Conservation (phyloP, 2,329 filamentous ascomycete species). For the Cytospora mali region DNA sequence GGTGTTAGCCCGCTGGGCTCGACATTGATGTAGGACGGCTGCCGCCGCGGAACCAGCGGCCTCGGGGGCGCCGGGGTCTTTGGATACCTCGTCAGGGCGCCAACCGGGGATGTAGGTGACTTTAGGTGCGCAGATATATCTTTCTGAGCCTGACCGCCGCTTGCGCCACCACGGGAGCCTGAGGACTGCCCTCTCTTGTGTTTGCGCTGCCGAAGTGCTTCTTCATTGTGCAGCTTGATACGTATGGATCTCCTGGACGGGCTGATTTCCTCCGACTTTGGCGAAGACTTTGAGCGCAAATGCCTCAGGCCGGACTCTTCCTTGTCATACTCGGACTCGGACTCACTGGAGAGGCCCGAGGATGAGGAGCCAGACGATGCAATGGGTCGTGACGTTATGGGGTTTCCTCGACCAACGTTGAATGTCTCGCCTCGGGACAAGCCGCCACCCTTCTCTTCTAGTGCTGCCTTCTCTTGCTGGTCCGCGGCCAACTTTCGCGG, state of each 20-base stretch:
- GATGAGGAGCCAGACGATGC: slow-evolving; percentile 56
- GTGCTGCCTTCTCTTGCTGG: slow-evolving; percentile 36
- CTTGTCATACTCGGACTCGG: slow-evolving; percentile 61
- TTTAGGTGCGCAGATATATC: slow-evolving; percentile 82
- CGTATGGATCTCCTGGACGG: slow-evolving; percentile 79
- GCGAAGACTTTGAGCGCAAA: slow-evolving; percentile 64
- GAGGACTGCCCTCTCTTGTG: slow-evolving; percentile 62
- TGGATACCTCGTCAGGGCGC: slow-evolving; percentile 83
- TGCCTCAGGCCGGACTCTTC: slow-evolving; percentile 47
- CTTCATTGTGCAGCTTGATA: slow-evolving; percentile 86
- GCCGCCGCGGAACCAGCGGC: slow-evolving; percentile 83
- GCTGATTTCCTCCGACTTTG: slow-evolving; percentile 63
- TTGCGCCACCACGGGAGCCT: slow-evolving; percentile 46
- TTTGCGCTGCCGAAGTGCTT: slow-evolving; percentile 72
- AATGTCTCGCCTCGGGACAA: slow-evolving; percentile 31
- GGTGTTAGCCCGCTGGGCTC: slow-evolving; percentile 56
- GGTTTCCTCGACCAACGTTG: slow-evolving; percentile 30
- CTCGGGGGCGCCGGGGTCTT: slow-evolving; percentile 86
- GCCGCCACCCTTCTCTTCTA: slow-evolving; percentile 38
- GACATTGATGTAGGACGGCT: slow-evolving; percentile 80
- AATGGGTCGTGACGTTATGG: slow-evolving; percentile 31
- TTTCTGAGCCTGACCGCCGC: slow-evolving; percentile 39
- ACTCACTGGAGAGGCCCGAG: slow-evolving; percentile 71
- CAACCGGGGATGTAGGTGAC: slow-evolving; percentile 84
- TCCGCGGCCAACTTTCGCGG: slow-evolving; percentile 53